These are phyloP conservation scores for Debaryomyces psychrophilus DNA, from an alignment of 1,139 yeast genomes.

Conservation along the genomic window DNA sequence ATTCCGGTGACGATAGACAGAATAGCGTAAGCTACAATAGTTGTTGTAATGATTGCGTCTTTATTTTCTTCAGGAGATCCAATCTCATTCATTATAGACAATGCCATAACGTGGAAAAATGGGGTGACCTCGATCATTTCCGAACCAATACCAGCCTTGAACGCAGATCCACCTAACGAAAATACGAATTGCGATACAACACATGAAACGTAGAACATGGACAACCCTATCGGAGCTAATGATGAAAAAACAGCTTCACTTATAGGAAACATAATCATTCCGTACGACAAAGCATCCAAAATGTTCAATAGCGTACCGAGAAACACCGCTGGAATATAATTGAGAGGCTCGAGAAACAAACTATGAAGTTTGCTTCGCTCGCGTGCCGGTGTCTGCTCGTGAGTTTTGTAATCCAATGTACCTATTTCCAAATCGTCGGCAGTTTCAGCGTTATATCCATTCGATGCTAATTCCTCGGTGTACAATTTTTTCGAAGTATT, in stretches of 20 bases:
- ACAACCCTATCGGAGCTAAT: constrained; percentile 85
- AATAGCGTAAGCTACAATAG: constrained; percentile 80
- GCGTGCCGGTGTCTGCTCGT: background rate
- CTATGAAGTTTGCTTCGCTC: background rate
- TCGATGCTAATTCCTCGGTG: background rate
- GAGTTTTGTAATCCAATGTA: background rate
- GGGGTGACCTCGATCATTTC: constrained; percentile 99
- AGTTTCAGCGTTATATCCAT: background rate
- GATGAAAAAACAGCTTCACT: constrained; percentile 75
- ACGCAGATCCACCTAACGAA: constrained; percentile 89
- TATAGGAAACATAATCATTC: constrained; percentile 95
- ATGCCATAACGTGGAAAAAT: constrained; percentile 94
- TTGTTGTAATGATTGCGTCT: constrained; percentile 78
- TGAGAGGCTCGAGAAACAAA: background rate
- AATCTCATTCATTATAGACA: constrained; percentile 60
- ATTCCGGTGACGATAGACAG: constrained; percentile 86
- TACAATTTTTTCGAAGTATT: constrained; percentile 2
- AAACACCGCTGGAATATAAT: constrained; percentile 69
- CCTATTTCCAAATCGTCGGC: constrained; percentile 14
- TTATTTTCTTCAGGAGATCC: constrained; percentile 48
- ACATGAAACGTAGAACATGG: constrained; percentile 92
- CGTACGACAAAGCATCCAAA: constrained; percentile 91
- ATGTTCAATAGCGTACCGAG: constrained; percentile 84
- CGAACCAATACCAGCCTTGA: constrained; percentile 88
- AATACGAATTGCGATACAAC: constrained; percentile 84